A percentile compares a stretch with the other conserved stretches of the same genome.
phyloP scores from a whole-genome alignment of 1,139 yeast species.

The Diutina neorugosa region DNA sequence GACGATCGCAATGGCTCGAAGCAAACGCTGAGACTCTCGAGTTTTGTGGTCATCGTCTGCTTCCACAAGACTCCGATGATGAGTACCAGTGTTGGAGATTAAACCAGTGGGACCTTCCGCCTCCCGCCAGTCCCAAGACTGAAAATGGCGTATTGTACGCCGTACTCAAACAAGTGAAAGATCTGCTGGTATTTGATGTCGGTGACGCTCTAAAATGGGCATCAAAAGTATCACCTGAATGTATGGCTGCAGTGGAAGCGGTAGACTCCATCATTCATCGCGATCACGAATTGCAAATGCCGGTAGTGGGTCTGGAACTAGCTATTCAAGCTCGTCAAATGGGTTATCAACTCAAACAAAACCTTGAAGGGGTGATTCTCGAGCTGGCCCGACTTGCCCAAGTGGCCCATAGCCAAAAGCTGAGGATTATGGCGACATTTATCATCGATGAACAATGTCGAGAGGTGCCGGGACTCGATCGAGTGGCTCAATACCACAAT shows the following conservation, averaged over 20 bases:
- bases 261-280: neutral
- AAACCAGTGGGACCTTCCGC: slow-evolving; percentile 57
- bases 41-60: neutral
- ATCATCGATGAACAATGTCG: slow-evolving; percentile 27
- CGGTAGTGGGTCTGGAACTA: slow-evolving; percentile 1
- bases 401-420: slow-evolving; percentile 21
- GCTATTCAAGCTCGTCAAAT: slow-evolving; percentile 10
- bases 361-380: slow-evolving; percentile 14
- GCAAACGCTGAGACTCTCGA: neutral
- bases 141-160: slow-evolving; percentile 36
- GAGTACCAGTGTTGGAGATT: slow-evolving; percentile 53
- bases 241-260: neutral
- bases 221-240: neutral
- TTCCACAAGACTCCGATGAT: neutral
- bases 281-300: neutral
- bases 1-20: slow-evolving; percentile 11
- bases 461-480: slow-evolving; percentile 8
- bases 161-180: slow-evolving; percentile 30
- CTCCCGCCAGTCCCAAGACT: slow-evolving; percentile 15
- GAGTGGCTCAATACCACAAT: slow-evolving; percentile 31
- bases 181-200: slow-evolving; percentile 7
- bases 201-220: neutral
- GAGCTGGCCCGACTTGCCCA: neutral
- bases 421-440: slow-evolving; percentile 35
- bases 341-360: slow-evolving; percentile 28